Base-by-base conservation (phyloP, 208 protist species). In the Leishmania major region DNA sequence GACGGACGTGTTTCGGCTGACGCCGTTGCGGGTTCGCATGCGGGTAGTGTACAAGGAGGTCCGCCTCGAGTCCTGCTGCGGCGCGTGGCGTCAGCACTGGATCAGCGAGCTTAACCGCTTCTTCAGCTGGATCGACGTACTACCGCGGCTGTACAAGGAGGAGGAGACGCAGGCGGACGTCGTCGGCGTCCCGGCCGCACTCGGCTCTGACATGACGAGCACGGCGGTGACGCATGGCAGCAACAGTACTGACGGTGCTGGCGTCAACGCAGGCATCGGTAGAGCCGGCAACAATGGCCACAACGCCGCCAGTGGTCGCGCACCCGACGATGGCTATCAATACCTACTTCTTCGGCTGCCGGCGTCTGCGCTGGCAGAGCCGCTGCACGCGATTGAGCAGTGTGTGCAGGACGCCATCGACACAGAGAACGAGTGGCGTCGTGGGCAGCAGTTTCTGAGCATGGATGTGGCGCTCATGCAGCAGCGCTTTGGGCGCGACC, bases 11-110 rank as follows among this genome's bases (percentile, higher is more conserved):
- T 98, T 95, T 85, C 84, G 81, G 13, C 89, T 98, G 43, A 83
- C 82, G n/a, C 95, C 95, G 47, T 78, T 98, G 80, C 95, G 93
- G 11, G 89, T 98, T 49, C 90, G 89, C 47, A 95, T 98, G 91
- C 85, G 89, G 3, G 91, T 98, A 35, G 81, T 95, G 76, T 95
- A 92, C 80, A 95, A 94, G 82, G 89, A 96, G 62, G 91, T 96
- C 53, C 81, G 85, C 6, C 84, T 98, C 11, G 90, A 95, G 77
- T 83, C 86, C 3, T 77, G 91, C 17, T 87, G 87, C 31, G 82
- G 89, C 2, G 87, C 84, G 57, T 98, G 93, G 90, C 88, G 93
- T 10, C 78, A 90, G 60, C 89, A 98, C 90, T 98, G 95, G 95
- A 73, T 97, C 37, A 77, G 76, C 49, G 89, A 95, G 83, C 90